A percentile compares a stretch with the other conserved stretches of the same genome.
Conservation (phyloP, 139 green algal genomes). For the Chloropicon primus region DNA sequence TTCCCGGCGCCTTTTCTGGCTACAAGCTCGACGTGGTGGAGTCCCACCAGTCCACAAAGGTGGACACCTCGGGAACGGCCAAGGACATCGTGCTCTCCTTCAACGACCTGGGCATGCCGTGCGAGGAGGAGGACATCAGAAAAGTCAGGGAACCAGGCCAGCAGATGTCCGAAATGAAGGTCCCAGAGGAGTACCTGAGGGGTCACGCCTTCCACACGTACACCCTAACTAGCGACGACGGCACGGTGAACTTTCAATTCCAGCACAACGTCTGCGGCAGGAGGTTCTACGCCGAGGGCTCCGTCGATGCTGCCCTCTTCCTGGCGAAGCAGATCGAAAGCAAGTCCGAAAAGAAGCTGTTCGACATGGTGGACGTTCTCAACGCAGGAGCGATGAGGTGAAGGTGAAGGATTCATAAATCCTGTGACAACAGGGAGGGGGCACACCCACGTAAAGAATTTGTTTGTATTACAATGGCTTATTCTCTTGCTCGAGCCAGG, state of each 20-base stretch:
- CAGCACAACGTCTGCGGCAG: conserved; percentile 92
- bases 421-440: too few species aligned
- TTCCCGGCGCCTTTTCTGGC: conserved; percentile 66
- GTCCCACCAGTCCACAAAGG: conserved; percentile 94
- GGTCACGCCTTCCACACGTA: conserved; percentile 99
- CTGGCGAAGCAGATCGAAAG: conserved; percentile 33
- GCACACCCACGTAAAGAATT: too few species aligned
- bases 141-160: conserved; percentile 29
- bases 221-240: conserved; percentile 60
- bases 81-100: conserved; percentile 85
- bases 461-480: not conserved
- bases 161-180: conserved; percentile 50
- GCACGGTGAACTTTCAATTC: conserved; percentile 82
- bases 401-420: too few species aligned
- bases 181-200: conserved; percentile 34
- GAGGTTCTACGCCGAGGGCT: conserved; percentile 89
- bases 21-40: conserved; percentile 45
- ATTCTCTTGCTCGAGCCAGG: not conserved
- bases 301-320: conserved; percentile 74
- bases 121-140: conserved; percentile 29
- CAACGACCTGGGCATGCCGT: conserved; percentile 64
- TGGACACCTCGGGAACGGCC: conserved; percentile 75
- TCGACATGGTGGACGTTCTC: conserved; percentile 98
- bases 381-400: conserved; percentile 65
- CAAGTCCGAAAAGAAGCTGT: conserved; percentile 59